These are phyloP conservation scores for Scheffersomyces segobiensis DNA, from an alignment of 1,139 yeast genomes.

Conservation along the genomic window DNA sequence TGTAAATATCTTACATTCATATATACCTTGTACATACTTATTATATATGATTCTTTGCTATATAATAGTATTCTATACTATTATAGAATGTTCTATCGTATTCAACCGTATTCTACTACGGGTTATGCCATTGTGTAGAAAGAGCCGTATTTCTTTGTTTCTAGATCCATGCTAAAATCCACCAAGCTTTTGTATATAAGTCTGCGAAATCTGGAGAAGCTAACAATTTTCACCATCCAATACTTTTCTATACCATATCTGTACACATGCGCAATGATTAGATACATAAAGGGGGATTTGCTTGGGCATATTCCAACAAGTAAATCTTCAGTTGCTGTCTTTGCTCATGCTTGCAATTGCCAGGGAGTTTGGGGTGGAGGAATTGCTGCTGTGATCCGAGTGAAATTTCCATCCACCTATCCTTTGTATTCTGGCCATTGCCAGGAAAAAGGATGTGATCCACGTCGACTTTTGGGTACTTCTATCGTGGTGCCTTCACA, in stretches of 20 bases:
- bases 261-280: constrained; percentile 20
- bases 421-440: constrained; percentile 51
- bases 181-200: background rate
- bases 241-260: background rate
- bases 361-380: constrained; percentile 88
- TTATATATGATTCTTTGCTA: background rate
- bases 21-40: background rate
- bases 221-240: background rate
- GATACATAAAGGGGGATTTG: constrained; percentile 63
- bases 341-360: constrained; percentile 81
- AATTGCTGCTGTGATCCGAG: constrained; percentile 56
- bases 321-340: constrained; percentile 31
- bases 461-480: constrained; percentile 50
- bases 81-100: too few relatives aligned
- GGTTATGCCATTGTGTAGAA: background rate
- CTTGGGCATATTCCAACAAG: constrained; percentile 37
- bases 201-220: background rate
- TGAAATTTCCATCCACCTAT: constrained; percentile 53
- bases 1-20: background rate
- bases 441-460: constrained; percentile 21
- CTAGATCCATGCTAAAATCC: background rate
- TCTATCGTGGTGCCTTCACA: constrained; percentile 46
- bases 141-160: background rate
- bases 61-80: background rate
- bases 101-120: background rate